phyloP scores from a whole-genome alignment of 169 alveolate species.

The Condylostoma magnum region DNA sequence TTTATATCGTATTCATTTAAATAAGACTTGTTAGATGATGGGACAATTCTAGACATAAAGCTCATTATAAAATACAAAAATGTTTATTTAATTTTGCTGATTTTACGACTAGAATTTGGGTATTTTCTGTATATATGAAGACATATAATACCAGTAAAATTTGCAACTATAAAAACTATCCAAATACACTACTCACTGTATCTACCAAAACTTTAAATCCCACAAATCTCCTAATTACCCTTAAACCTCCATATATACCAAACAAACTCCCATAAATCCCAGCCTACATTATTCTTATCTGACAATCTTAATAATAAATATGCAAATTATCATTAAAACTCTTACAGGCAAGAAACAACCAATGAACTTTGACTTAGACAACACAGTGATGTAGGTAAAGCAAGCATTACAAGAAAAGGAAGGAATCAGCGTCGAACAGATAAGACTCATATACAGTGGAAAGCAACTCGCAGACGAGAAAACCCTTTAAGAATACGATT shows the following conservation, averaged over 20 bases:
- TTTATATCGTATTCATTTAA: too few relatives aligned
- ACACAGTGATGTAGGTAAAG: slow-evolving; percentile 90
- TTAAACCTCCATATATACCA: not conserved
- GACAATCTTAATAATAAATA: slow-evolving; percentile 41
- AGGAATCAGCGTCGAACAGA: slow-evolving; percentile 89
- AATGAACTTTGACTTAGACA: slow-evolving; percentile 94
- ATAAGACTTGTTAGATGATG: too few relatives aligned
- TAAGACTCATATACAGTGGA: slow-evolving; percentile 87
- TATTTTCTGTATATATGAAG: too few relatives aligned
- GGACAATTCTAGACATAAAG: too few relatives aligned
- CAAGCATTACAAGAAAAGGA: slow-evolving; percentile 94
- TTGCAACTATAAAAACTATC: too few relatives aligned
- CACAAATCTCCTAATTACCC: slow-evolving; percentile 13
- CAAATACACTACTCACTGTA: too few relatives aligned
- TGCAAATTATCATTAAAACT: slow-evolving; percentile 91
- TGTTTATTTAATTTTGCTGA: too few relatives aligned
- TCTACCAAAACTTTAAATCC: too few relatives aligned
- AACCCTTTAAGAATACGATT: slow-evolving; percentile 84
- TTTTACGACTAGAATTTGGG: too few relatives aligned
- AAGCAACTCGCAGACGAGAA: not conserved
- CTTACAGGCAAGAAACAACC: slow-evolving; percentile 92
- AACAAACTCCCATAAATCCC: not conserved
- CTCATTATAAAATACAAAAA: too few relatives aligned
- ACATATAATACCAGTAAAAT: too few relatives aligned
- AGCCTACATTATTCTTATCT: not conserved